Conservation (phyloP, 164 flowering plant species). For the Piper longum region DNA sequence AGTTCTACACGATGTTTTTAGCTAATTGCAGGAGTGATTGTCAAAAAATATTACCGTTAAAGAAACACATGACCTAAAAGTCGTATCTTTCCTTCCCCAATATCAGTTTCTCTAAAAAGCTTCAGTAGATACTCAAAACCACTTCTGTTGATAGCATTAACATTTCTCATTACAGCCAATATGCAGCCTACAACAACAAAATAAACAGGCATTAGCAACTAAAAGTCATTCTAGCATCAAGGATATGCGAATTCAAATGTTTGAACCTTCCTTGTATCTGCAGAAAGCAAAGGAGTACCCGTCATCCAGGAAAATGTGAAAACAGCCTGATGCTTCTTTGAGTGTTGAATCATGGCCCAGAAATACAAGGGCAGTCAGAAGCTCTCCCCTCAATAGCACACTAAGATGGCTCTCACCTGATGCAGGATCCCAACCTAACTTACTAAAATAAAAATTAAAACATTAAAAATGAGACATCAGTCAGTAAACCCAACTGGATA, state of each 20-base stretch:
- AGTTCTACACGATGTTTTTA: no score
- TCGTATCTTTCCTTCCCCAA: slow-evolving; percentile 31
- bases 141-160: slow-evolving; percentile 45
- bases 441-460: slow-evolving; percentile 24
- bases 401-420: slow-evolving; percentile 74
- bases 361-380: slow-evolving; percentile 60
- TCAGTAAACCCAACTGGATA: neutral
- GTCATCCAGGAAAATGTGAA: slow-evolving; percentile 58
- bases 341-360: slow-evolving; percentile 60
- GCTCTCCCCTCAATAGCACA: slow-evolving; percentile 87
- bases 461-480: neutral
- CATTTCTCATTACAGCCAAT: slow-evolving; percentile 75
- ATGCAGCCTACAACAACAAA: slow-evolving; percentile 52
- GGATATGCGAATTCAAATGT: neutral
- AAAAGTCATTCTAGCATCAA: neutral
- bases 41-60: no score
- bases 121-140: slow-evolving; percentile 72
- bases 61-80: no score
- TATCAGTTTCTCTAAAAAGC: slow-evolving; percentile 77
- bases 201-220: neutral
- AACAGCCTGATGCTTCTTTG: slow-evolving; percentile 61
- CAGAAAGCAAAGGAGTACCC: slow-evolving; percentile 58
- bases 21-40: no score
- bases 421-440: slow-evolving; percentile 79
- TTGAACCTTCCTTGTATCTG: slow-evolving; percentile 75